These are phyloP conservation scores for Groenewaldozyma salmanticensis DNA, from an alignment of 805 yeast genomes.

Conservation along the genomic window DNA sequence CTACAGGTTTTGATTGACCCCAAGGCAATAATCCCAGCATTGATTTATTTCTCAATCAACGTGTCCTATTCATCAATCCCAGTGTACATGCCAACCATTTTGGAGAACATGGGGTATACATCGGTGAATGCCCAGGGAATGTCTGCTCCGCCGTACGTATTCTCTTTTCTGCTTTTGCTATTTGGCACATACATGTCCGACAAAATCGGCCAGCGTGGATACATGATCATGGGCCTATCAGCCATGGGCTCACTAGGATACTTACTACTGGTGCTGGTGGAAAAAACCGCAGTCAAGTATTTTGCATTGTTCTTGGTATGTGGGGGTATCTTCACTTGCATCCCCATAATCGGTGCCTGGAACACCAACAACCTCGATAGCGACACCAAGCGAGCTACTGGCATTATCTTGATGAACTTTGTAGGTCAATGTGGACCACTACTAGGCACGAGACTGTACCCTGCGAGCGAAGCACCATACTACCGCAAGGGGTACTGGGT, in stretches of 20 bases:
- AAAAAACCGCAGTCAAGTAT: conserved; percentile 19
- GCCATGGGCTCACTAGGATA: conserved; percentile 15
- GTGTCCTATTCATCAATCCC: conserved; percentile 32
- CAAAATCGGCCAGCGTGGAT: conserved; percentile 22
- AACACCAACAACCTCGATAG: conserved; percentile 23
- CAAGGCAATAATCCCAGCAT: conserved; percentile 11
- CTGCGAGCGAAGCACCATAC: conserved; percentile 17
- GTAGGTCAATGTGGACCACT: conserved; percentile 27
- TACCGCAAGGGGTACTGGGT: conserved; percentile 20
- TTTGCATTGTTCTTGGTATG: conserved; percentile 22
- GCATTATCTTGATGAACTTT: conserved; percentile 22
- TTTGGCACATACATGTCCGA: conserved; percentile 39
- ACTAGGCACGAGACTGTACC: conserved; percentile 24
- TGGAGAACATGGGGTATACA: conserved; percentile 34
- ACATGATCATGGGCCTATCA: conserved; percentile 10
- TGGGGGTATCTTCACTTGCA: conserved; percentile 21
- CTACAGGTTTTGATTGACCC: conserved; percentile 7
- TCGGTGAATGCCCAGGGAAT: conserved; percentile 35
- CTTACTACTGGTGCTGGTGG: conserved; percentile 19
- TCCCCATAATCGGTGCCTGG: conserved; percentile 21
- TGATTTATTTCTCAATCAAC: conserved; percentile 21
- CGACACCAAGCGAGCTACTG: conserved; percentile 23
- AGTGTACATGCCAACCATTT: conserved; percentile 38
- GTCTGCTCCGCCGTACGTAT: conserved; percentile 37
- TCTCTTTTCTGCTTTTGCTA: conserved; percentile 34